Evolutionary conservation across 2,329 filamentous ascomycete species (phyloP).

Genomic region (Alternaria novae-zelandiae): DNA sequence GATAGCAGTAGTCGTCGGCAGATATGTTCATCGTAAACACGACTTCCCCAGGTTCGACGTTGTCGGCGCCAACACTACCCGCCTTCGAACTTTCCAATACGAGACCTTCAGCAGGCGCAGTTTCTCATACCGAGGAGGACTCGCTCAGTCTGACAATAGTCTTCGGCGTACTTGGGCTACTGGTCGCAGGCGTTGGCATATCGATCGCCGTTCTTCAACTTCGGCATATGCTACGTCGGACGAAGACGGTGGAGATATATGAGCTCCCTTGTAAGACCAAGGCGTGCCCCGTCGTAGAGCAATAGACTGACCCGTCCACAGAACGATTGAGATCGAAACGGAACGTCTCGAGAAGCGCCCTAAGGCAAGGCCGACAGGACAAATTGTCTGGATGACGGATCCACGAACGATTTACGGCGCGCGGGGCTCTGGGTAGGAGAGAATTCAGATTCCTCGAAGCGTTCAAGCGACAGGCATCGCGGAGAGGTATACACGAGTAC

Average conservation of each 20-base stretch:
- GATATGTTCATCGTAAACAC: not conserved
- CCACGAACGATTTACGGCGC: not conserved
- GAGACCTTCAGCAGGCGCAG: not conserved
- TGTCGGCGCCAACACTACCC: not conserved
- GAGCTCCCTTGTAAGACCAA: not conserved
- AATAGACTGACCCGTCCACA: not conserved
- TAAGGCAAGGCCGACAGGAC: not conserved
- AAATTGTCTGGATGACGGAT: not conserved
- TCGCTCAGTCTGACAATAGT: not conserved
- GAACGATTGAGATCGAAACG: not conserved
- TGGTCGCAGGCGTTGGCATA: not conserved
- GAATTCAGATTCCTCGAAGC: not conserved
- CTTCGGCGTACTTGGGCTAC: constrained; percentile 4
- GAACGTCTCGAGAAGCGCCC: not conserved
- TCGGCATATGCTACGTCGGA: not conserved
- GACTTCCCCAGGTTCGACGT: not conserved
- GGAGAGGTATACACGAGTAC: not conserved
- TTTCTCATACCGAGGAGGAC: not conserved
- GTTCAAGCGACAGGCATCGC: not conserved
- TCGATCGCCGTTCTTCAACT: constrained; percentile 5
- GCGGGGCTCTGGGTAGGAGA: not conserved
- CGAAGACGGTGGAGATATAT: not conserved
- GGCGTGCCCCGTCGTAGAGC: not conserved
- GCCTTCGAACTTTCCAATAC: not conserved
- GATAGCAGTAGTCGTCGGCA: not conserved